A percentile compares a stretch with the other conserved stretches of the same genome.
These are phyloP conservation scores for Madurella fahalii DNA, from an alignment of 2,329 filamentous ascomycete species.

Conservation along the genomic window DNA sequence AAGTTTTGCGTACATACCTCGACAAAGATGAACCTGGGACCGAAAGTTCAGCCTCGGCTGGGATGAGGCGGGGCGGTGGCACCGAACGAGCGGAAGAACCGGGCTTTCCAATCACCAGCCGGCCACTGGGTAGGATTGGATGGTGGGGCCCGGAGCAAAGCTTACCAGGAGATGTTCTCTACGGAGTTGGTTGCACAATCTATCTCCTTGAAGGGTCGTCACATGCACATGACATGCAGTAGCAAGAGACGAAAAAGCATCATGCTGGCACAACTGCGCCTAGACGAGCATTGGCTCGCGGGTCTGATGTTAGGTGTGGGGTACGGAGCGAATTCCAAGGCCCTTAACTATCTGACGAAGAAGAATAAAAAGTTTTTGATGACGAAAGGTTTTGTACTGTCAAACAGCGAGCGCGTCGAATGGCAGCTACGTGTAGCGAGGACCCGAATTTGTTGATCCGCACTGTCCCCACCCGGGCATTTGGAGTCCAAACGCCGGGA, in stretches of 20 bases:
- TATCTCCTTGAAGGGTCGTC: conserved; percentile 11
- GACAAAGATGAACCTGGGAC: neutral
- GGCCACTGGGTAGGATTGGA: neutral
- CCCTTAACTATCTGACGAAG: too few relatives aligned
- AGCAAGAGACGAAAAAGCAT: neutral
- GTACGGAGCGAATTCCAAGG: neutral
- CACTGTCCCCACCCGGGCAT: too few relatives aligned
- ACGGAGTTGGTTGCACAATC: conserved; percentile 1
- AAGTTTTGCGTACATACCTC: conserved; percentile 3
- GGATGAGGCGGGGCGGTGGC: conserved; percentile 12
- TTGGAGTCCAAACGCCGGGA: too few relatives aligned
- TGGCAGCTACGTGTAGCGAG: too few relatives aligned
- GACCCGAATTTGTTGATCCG: too few relatives aligned
- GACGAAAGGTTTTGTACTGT: too few relatives aligned
- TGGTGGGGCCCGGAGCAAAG: neutral
- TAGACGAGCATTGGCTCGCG: conserved; percentile 7
- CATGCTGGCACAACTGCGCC: neutral
- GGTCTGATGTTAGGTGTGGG: conserved; percentile 11
- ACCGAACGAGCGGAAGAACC: conserved; percentile 4
- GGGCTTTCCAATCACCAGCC: conserved; percentile 5
- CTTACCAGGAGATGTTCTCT: conserved; percentile 2
- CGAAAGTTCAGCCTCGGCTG: conserved; percentile 20
- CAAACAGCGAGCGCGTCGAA: too few relatives aligned
- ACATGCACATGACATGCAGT: conserved; percentile 13
- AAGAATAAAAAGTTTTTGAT: too few relatives aligned